Evolutionary conservation across 805 yeast species (phyloP), one percentile per base, ranked within the genome.

Genomic region (Spathaspora passalidarum): DNA sequence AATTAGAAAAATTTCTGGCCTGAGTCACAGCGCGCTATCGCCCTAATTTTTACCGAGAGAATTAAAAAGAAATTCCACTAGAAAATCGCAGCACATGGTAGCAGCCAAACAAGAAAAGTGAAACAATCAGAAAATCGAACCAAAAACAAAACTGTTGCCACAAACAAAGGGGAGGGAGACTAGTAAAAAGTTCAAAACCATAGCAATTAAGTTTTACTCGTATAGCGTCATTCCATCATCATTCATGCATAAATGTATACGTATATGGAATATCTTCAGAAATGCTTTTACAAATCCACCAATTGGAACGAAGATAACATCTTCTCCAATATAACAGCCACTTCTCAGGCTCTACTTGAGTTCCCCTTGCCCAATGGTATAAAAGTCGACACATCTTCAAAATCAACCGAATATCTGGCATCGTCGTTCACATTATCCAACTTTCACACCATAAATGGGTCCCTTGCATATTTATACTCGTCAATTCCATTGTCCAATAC

Each of bases 231-330:
- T n/a, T n/a, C n/a, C n/a, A n/a, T n/a, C n/a, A 17, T 36, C 13
- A 11, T 23, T n/a, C 19, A 18, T 37, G 14, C 35, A 32, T 35
- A 11, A 26, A 89, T 89, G 97, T 71, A 82, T 50, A 77, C 80
- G 37, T 91, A 86, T 68, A 89, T 92, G 96, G 96, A 92, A 55
- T 86, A 84, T 62, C 78, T 92, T 25, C 84, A 84, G 54, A 74
- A 78, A 63, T 79, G 87, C 53, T 92, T 87, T 66, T 79, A 84
- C 61, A 65, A 72, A 32, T 62, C 84, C 19, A 82, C 95, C 1
- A 76, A 76, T 4, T 91, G 97, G 97, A 81, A 84, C 54, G 79
- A 80, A 47, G 88, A 87, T 52, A 86, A 86, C 62, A 77, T 86
- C 29, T 89, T 86, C 58, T 84, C 89, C 43, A 81, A 84, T 54